phyloP scores from a whole-genome alignment of 495 filamentous ascomycete species.

The Rhizodiscina lignyota region DNA sequence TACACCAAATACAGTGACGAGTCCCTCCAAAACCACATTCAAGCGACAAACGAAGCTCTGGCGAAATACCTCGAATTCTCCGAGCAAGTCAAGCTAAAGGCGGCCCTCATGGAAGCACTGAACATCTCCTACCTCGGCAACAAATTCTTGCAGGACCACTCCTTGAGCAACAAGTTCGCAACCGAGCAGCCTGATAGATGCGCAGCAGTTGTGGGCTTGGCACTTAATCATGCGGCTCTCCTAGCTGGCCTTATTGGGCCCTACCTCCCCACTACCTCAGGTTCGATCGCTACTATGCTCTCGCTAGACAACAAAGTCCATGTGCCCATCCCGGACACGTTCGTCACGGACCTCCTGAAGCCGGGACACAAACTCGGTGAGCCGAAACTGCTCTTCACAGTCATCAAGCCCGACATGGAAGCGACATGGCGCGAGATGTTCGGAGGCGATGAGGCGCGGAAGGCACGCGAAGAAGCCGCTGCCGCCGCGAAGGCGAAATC shows the following conservation, averaged over 20 bases:
- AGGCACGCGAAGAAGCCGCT: slow-evolving; percentile 46
- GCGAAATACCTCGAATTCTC: slow-evolving; percentile 56
- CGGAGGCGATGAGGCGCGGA: slow-evolving; percentile 52
- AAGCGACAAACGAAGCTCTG: slow-evolving; percentile 42
- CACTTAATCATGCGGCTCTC: slow-evolving; percentile 68
- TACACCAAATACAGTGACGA: slow-evolving; percentile 33
- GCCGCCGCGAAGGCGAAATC: slow-evolving; percentile 34
- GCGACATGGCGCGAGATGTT: slow-evolving; percentile 67
- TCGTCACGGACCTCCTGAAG: slow-evolving; percentile 36
- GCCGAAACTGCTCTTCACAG: slow-evolving; percentile 67
- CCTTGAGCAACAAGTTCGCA: slow-evolving; percentile 66
- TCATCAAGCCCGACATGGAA: slow-evolving; percentile 67
- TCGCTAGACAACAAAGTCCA: slow-evolving; percentile 39
- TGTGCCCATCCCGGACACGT: slow-evolving; percentile 60
- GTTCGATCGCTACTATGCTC: slow-evolving; percentile 59
- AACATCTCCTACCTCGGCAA: slow-evolving; percentile 59
- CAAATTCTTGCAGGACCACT: slow-evolving; percentile 62
- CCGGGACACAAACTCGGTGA: slow-evolving; percentile 69
- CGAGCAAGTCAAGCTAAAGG: slow-evolving; percentile 58
- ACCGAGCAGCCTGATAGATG: slow-evolving; percentile 55
- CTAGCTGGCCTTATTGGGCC: slow-evolving; percentile 60
- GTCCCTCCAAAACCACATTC: slow-evolving; percentile 36
- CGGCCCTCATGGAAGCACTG: slow-evolving; percentile 55
- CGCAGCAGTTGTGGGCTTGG: slow-evolving; percentile 56
- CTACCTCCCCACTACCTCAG: slow-evolving; percentile 70